Conservation (phyloP, 768 basidiomycete species). For the Dioszegia aurantiaca region DNA sequence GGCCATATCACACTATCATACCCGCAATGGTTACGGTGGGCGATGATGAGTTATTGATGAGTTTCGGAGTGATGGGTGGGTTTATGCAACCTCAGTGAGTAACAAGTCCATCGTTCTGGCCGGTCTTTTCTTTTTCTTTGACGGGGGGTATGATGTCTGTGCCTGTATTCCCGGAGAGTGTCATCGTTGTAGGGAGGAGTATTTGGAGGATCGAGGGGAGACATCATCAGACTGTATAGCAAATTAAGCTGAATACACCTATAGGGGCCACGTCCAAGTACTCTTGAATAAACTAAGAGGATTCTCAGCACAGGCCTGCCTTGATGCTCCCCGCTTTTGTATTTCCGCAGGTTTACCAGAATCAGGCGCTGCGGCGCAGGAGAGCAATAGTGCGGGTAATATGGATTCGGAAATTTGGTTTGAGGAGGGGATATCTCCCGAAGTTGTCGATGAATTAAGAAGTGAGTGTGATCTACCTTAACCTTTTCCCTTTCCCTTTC, state of each 20-base stretch:
- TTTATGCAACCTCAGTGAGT: conserved; percentile 60
- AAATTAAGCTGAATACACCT: neutral
- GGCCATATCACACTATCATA: conserved; percentile 86
- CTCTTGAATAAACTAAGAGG: conserved; percentile 85
- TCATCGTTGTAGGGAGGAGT: no score
- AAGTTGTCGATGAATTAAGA: conserved; percentile 65
- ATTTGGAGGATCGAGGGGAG: no score
- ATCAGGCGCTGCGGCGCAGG: conserved; percentile 56
- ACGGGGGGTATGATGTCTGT: no score
- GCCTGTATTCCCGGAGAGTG: no score
- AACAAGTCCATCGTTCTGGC: no score
- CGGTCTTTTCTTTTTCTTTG: neutral
- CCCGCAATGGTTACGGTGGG: conserved; percentile 42
- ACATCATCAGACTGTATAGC: no score
- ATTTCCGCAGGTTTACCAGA: conserved; percentile 81
- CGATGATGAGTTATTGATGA: conserved; percentile 37
- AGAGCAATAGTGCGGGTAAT: conserved; percentile 60
- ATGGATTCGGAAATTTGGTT: conserved; percentile 82
- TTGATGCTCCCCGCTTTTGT: conserved; percentile 94
- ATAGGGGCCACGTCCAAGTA: conserved; percentile 92
- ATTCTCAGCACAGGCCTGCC: conserved; percentile 78
- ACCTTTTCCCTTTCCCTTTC: neutral
- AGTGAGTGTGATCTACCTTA: conserved; percentile 54
- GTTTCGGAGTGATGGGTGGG: conserved; percentile 67
- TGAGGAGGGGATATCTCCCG: conserved; percentile 71